Conservation (phyloP, 192 early-diverging fungal species). For the Coemansia sp. region DNA sequence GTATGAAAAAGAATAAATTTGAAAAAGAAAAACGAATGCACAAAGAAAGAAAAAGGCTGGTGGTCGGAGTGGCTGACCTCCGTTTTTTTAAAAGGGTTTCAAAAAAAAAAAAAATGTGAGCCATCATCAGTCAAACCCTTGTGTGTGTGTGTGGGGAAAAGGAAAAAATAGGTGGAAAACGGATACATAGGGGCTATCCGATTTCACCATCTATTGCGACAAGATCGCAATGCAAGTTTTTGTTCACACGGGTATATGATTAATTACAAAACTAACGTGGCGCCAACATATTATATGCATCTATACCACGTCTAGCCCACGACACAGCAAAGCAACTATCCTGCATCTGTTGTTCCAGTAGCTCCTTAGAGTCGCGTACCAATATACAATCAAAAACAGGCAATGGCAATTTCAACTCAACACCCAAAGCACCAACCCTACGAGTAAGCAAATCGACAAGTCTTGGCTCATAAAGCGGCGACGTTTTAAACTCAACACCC, state of each 20-base stretch:
- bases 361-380: conserved; percentile 25
- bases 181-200: not conserved
- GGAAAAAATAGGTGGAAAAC: conserved; percentile 7
- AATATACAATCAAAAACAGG: conserved; percentile 52
- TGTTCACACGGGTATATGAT: not conserved
- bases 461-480: conserved; percentile 27
- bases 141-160: not conserved
- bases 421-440: conserved; percentile 10
- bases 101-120: not conserved
- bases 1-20: conserved; percentile 1
- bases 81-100: not conserved
- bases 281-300: conserved; percentile 28
- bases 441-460: conserved; percentile 30
- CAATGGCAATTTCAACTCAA: not conserved
- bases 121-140: not conserved
- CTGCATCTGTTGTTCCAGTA: conserved; percentile 13
- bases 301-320: conserved; percentile 52
- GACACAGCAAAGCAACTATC: conserved; percentile 8
- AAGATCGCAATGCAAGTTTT: not conserved
- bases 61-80: not conserved
- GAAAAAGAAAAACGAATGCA: not conserved
- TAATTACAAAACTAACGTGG: not conserved
- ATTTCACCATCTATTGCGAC: not conserved
- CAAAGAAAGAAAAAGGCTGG: not conserved
- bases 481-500: conserved; percentile 29